Percentiles rank a stretch among this genome's conserved stretches.
These are phyloP conservation scores for Aspergillus sparsus DNA, from an alignment of 495 filamentous ascomycete genomes.

Conservation along the genomic window DNA sequence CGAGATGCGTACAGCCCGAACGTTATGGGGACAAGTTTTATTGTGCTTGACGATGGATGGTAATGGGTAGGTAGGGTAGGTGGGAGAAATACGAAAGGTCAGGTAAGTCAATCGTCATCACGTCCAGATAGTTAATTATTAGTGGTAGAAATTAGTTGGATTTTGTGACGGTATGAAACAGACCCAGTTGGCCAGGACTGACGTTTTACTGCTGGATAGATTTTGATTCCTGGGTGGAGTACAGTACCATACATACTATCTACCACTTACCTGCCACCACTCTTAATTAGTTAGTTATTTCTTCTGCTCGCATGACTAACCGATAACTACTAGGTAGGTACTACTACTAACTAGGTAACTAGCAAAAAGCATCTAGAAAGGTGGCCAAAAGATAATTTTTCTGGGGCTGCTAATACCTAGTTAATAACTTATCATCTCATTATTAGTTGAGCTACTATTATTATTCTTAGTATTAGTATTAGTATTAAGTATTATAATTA, in stretches of 20 bases:
- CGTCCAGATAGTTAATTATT: not conserved
- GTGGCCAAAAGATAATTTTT: conserved; percentile 20
- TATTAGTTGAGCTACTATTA: conserved; percentile 2
- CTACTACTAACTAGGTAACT: conserved; percentile 1
- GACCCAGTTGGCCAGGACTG: not conserved
- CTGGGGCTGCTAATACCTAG: conserved; percentile 3
- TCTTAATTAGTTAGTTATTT: not conserved
- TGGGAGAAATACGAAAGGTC: too few relatives aligned
- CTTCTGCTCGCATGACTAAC: conserved; percentile 12
- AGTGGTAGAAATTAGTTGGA: conserved; percentile 1
- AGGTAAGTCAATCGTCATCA: not conserved
- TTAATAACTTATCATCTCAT: not conserved
- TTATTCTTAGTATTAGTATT: conserved; percentile 1
- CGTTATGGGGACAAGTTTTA: too few relatives aligned
- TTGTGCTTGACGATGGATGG: too few relatives aligned
- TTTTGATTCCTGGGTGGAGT: too few relatives aligned
- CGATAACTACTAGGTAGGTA: conserved; percentile 5
- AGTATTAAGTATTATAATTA: conserved; percentile 3
- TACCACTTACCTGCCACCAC: not conserved
- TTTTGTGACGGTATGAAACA: not conserved
- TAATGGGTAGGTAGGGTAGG: too few relatives aligned
- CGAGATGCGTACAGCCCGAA: not conserved
- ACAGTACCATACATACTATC: not conserved
- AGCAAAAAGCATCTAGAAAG: not conserved
- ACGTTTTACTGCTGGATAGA: too few relatives aligned